A percentile compares a stretch with the other conserved stretches of the same genome.
phyloP scores from a whole-genome alignment of 768 basidiomycete species.

The Leccinum rimulosum region DNA sequence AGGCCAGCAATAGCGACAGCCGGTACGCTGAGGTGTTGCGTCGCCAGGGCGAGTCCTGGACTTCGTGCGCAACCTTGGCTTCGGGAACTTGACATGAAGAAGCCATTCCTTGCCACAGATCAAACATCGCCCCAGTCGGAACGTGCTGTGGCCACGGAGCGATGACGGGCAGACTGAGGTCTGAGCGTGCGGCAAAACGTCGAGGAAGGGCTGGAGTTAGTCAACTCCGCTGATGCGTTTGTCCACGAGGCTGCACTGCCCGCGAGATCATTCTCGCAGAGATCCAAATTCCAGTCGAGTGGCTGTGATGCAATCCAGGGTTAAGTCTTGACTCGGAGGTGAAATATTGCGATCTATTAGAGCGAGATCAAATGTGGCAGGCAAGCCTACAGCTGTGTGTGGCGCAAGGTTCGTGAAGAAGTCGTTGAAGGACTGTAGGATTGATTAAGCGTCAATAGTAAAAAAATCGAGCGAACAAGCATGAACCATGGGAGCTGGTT shows the following conservation, averaged over 20 bases:
- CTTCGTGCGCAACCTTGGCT: background rate
- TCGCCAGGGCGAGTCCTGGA: background rate
- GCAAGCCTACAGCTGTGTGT: slow-evolving; percentile 12
- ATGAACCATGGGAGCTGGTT: slow-evolving; percentile 16
- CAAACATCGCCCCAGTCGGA: slow-evolving; percentile 4
- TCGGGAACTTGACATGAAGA: background rate
- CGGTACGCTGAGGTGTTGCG: slow-evolving; percentile 1
- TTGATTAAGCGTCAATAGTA: background rate
- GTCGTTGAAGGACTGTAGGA: slow-evolving; percentile 20
- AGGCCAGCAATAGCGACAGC: slow-evolving; percentile 7
- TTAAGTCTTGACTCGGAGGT: slow-evolving; percentile 8
- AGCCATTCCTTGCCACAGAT: slow-evolving; percentile 20
- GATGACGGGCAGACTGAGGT: slow-evolving; percentile 25
- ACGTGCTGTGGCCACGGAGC: slow-evolving; percentile 29
- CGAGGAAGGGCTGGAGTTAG: slow-evolving; percentile 38
- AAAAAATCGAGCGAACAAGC: background rate
- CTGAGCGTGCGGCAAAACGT: slow-evolving; percentile 38
- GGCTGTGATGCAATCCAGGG: slow-evolving; percentile 9
- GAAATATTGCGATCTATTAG: slow-evolving; percentile 30
- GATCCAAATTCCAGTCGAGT: slow-evolving; percentile 5
- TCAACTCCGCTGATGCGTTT: slow-evolving; percentile 12
- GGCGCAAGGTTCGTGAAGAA: slow-evolving; percentile 25
- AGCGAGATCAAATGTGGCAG: slow-evolving; percentile 15
- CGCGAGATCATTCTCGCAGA: slow-evolving; percentile 3
- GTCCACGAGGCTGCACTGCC: slow-evolving; percentile 9